Evolutionary conservation across 176 grass and related monocot genomes (phyloP), one percentile per base, ranked within the genome.

Genomic region (Elymus sibiricus): DNA sequence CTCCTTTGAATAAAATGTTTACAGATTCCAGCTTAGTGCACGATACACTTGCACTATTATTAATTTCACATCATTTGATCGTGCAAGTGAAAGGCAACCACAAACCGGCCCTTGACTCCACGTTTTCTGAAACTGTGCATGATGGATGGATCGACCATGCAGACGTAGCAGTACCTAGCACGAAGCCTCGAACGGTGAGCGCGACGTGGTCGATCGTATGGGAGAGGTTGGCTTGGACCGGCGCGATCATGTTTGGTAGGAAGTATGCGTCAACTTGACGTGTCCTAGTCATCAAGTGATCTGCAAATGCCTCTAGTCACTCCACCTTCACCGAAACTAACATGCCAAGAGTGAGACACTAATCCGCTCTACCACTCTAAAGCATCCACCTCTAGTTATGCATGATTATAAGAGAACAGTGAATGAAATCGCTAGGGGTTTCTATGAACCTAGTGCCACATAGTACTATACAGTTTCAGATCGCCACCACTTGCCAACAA

Each of bases 201-300:
- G 64, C 29, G 49, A 83, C 76, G 28, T 32, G 76, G 39, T 13
- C 42, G 13, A 47, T 40, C 59, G 83, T 37, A 74, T 12, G 69
- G n/a, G 70, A 47, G 74, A 75, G 66, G 87, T 56, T 85, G 67
- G 46, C 38, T 3, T 74, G 76, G 58, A 35, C 32, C 19, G 24
- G 47, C 47, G 15, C n/a, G 10, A 21, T 14, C 68, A 46, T 44
- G 82, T 85, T 81, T 85, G 77, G 87, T 81, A 9, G 77, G 24
- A 76, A 6, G 87, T 80, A 76, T 37, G 82, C 68, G 31, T 89
- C 87, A 56, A 26, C 27, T 46, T 31, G 43, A 49, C 46, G 72
- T 60, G 58, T 60, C 58, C 19, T 9, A 22, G 55, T 58, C 55
- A 58, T 58, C 55, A 61, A 61, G n/a, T 28, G 13, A 3, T 28